Conservation (phyloP, 805 yeast species). For the Cyberlindnera euphorbiiphila region DNA sequence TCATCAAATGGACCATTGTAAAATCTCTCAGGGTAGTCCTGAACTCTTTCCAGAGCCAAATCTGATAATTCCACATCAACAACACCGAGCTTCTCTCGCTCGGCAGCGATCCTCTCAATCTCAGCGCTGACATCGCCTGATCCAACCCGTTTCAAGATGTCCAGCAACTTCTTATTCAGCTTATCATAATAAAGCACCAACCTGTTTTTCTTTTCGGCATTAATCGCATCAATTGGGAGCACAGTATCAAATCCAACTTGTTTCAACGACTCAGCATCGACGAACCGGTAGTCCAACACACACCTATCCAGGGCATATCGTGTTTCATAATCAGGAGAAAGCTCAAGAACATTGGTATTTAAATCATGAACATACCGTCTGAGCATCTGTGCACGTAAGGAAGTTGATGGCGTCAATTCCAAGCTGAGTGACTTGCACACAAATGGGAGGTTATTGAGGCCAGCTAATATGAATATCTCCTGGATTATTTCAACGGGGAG, state of each 20-base stretch:
- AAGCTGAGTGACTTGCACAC: slow-evolving; percentile 30
- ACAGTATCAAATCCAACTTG: slow-evolving; percentile 27
- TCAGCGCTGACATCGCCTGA: slow-evolving; percentile 15
- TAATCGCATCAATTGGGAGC: slow-evolving; percentile 14
- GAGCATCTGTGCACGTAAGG: slow-evolving; percentile 22
- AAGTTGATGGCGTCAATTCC: slow-evolving; percentile 26
- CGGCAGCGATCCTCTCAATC: slow-evolving; percentile 21
- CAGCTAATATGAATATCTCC: slow-evolving; percentile 36
- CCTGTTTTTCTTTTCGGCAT: slow-evolving; percentile 19
- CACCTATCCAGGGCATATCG: slow-evolving; percentile 20
- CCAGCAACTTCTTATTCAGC: slow-evolving; percentile 18
- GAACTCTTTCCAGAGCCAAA: slow-evolving; percentile 10
- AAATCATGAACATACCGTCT: slow-evolving; percentile 19
- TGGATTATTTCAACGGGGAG: slow-evolving; percentile 43
- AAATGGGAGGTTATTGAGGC: slow-evolving; percentile 35
- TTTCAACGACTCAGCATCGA: slow-evolving; percentile 24
- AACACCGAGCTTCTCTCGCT: slow-evolving; percentile 7
- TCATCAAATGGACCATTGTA: slow-evolving; percentile 15
- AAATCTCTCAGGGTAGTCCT: slow-evolving; percentile 18
- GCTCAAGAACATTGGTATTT: slow-evolving; percentile 7
- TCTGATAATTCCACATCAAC: slow-evolving; percentile 16
- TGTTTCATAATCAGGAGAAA: slow-evolving; percentile 3
- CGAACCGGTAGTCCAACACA: slow-evolving; percentile 23
- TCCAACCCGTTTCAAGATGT: slow-evolving; percentile 11
- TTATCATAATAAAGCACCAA: slow-evolving; percentile 13